These are phyloP conservation scores for Acorus gramineus DNA, from an alignment of 106 monocot species.

Conservation along the genomic window DNA sequence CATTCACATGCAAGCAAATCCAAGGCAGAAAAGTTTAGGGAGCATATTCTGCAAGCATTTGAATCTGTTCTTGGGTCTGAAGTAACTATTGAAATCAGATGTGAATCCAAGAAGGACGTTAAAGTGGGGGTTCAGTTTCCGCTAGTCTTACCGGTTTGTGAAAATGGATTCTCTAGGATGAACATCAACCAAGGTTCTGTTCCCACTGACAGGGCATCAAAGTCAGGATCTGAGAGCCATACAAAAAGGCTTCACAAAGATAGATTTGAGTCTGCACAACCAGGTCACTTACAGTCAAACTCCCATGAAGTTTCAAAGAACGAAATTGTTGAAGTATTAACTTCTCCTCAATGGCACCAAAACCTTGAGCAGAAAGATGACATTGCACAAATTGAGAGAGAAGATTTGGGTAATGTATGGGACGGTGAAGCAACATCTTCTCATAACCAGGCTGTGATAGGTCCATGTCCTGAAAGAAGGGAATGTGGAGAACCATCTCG, in stretches of 20 bases:
- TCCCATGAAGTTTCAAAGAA: constrained; percentile 35
- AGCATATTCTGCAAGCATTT: constrained; percentile 77
- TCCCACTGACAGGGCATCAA: constrained; percentile 15
- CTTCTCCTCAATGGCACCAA: constrained; percentile 19
- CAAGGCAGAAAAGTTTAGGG: constrained; percentile 85
- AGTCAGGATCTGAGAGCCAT: constrained; percentile 18
- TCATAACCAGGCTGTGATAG: constrained; percentile 9
- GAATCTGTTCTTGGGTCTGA: constrained; percentile 57
- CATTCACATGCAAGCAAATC: constrained; percentile 50
- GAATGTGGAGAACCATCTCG: constrained; percentile 18
- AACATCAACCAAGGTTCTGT: constrained; percentile 18
- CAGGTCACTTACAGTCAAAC: constrained; percentile 15
- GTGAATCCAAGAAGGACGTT: constrained; percentile 27
- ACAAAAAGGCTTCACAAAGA: constrained; percentile 21
- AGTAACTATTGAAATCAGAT: constrained; percentile 85
- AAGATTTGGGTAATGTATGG: constrained; percentile 20
- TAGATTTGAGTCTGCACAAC: constrained; percentile 21
- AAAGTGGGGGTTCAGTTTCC: constrained; percentile 9
- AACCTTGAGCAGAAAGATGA: constrained; percentile 7
- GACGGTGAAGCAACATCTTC: constrained; percentile 31
- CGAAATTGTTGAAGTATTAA: constrained; percentile 36
- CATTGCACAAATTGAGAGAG: constrained; percentile 5
- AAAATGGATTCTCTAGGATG: constrained; percentile 28
- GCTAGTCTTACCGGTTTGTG: constrained; percentile 6
- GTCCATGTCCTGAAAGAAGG: constrained; percentile 20